phyloP scores from a whole-genome alignment of 2,329 filamentous ascomycete species.

The Pseudomassariella vexata region DNA sequence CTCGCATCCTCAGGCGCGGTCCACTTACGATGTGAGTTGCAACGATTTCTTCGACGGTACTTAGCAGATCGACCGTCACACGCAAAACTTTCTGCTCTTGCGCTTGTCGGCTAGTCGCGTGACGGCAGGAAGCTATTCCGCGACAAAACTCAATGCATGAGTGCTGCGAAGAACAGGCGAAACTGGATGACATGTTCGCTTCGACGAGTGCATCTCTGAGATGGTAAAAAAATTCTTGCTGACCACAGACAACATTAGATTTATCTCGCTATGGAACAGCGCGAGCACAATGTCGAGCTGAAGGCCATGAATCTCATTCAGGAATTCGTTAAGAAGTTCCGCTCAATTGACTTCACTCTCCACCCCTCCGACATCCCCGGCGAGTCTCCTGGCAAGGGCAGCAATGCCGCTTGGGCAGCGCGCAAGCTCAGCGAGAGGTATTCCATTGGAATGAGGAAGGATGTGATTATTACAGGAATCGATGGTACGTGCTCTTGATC shows the following conservation, averaged over 20 bases:
- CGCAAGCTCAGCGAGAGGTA: constrained; percentile 60
- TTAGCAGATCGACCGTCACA: too few relatives aligned
- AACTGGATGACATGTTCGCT: too few relatives aligned
- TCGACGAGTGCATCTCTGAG: too few relatives aligned
- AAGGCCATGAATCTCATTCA: constrained; percentile 60
- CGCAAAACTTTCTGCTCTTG: too few relatives aligned
- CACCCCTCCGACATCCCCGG: constrained; percentile 61
- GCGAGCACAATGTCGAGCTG: constrained; percentile 53
- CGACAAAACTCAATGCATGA: too few relatives aligned
- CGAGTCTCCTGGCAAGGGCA: constrained; percentile 69
- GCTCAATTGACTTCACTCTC: constrained; percentile 60
- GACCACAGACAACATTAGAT: constrained; percentile 39
- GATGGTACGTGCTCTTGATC: constrained; percentile 52
- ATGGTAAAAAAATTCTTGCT: too few relatives aligned
- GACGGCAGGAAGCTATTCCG: too few relatives aligned
- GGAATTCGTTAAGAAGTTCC: constrained; percentile 59
- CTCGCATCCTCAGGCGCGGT: constrained; percentile 57
- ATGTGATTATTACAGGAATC: constrained; percentile 66
- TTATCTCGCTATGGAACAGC: constrained; percentile 67
- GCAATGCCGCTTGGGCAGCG: constrained; percentile 68
- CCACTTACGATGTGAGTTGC: constrained; percentile 67
- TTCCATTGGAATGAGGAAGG: constrained; percentile 41
- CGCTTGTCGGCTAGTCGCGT: too few relatives aligned
- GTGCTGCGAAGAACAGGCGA: too few relatives aligned
- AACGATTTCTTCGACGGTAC: too few relatives aligned